A percentile compares a stretch with the other conserved stretches of the same genome.
Evolutionary conservation across 2,329 filamentous ascomycete species (phyloP).

Genomic region (Clonostachys rhizophaga): DNA sequence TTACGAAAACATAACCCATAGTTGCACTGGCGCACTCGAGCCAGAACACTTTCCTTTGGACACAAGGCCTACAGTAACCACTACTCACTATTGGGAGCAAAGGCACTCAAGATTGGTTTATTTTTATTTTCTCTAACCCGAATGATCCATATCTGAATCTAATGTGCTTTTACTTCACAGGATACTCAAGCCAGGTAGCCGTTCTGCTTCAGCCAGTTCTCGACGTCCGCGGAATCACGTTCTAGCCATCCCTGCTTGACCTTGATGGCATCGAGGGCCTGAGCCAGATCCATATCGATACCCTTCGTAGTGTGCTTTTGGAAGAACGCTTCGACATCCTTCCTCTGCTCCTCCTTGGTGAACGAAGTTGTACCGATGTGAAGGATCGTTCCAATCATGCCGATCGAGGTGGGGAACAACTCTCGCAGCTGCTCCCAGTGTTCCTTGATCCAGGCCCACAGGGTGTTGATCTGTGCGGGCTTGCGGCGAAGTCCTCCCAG

Average conservation of each 20-base stretch:
- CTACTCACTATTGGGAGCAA: too few relatives aligned
- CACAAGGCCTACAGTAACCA: too few relatives aligned
- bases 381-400: slow-evolving; percentile 86
- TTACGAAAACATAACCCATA: too few relatives aligned
- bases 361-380: slow-evolving; percentile 76
- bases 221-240: slow-evolving; percentile 67
- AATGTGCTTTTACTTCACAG: too few relatives aligned
- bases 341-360: slow-evolving; percentile 60
- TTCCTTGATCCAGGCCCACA: slow-evolving; percentile 63
- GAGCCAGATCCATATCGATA: slow-evolving; percentile 81
- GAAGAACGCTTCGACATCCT: slow-evolving; percentile 84
- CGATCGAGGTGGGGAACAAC: slow-evolving; percentile 48
- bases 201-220: slow-evolving; percentile 68
- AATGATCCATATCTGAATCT: too few relatives aligned
- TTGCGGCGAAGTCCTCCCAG: too few relatives aligned
- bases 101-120: too few relatives aligned
- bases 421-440: slow-evolving; percentile 85
- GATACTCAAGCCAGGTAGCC: slow-evolving; percentile 23
- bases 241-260: slow-evolving; percentile 78
- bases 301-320: slow-evolving; percentile 79
- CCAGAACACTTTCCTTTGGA: too few relatives aligned
- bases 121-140: too few relatives aligned
- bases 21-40: too few relatives aligned
- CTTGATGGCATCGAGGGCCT: slow-evolving; percentile 80
- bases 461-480: too few relatives aligned